Evolutionary conservation across 2,329 filamentous ascomycete species (phyloP).

Genomic region (Alternaria angustiovoidea): DNA sequence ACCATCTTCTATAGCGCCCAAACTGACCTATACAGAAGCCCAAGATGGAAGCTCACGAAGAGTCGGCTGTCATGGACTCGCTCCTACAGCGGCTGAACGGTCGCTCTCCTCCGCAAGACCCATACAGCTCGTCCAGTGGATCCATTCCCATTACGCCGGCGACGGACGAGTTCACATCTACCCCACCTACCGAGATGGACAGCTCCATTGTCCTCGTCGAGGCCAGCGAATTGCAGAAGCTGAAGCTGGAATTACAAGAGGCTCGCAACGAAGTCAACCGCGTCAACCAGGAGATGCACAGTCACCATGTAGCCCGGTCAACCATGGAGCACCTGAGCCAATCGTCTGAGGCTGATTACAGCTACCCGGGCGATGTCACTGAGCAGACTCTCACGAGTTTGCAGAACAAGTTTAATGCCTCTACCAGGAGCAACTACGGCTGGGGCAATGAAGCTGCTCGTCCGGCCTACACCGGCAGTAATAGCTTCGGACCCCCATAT

Average conservation of each 20-base stretch:
- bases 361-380: conserved; percentile 55
- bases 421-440: conserved; percentile 51
- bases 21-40: conserved; percentile 56
- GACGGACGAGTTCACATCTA: conserved; percentile 60
- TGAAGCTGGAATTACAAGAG: conserved; percentile 75
- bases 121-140: conserved; percentile 67
- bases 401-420: conserved; percentile 61
- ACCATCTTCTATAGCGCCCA: not conserved
- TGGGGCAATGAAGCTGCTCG: conserved; percentile 40
- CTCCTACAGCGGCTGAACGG: conserved; percentile 78
- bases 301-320: conserved; percentile 67
- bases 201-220: conserved; percentile 46
- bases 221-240: conserved; percentile 69
- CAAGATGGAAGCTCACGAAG: conserved; percentile 54
- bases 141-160: conserved; percentile 71
- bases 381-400: conserved; percentile 61
- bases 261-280: conserved; percentile 75
- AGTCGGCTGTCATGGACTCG: conserved; percentile 61
- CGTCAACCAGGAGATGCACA: conserved; percentile 74
- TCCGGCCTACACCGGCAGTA: conserved; percentile 33
- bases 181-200: conserved; percentile 36
- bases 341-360: conserved; percentile 60
- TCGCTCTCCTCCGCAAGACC: conserved; percentile 50
- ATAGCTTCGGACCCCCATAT: conserved; percentile 33
- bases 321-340: conserved; percentile 67